phyloP scores from a whole-genome alignment of 2,329 filamentous ascomycete genomes.

The Exophiala dermatitidis region DNA sequence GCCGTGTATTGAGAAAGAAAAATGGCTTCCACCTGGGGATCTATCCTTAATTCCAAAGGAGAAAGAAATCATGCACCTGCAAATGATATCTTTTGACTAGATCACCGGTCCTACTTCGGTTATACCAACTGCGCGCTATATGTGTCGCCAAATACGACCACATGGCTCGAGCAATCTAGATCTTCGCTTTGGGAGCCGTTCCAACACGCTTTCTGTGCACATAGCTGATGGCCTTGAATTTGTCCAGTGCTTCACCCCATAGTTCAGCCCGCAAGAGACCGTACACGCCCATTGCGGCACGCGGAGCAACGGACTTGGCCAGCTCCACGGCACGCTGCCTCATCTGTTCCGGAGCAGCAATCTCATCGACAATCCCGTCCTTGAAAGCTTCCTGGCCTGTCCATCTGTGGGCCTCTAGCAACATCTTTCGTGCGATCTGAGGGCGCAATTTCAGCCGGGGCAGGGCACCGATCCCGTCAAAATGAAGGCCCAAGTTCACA shows the following conservation, averaged over 20 bases:
- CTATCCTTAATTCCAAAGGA: too few species aligned
- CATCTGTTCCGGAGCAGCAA: constrained; percentile 46
- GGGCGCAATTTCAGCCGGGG: constrained; percentile 47
- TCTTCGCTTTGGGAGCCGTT: constrained; percentile 43
- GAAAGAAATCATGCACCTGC: too few species aligned
- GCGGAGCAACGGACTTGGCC: constrained; percentile 39
- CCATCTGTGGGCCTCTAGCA: constrained; percentile 50
- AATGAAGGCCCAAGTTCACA: constrained; percentile 50
- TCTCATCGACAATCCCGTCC: constrained; percentile 49
- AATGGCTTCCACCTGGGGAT: too few species aligned
- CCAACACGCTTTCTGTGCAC: constrained; percentile 43
- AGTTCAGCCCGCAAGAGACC: constrained; percentile 46
- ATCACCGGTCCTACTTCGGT: too few species aligned
- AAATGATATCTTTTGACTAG: too few species aligned
- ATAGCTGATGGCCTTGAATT: constrained; percentile 48
- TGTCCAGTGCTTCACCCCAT: constrained; percentile 47
- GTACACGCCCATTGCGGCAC: constrained; percentile 41
- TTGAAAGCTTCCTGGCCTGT: constrained; percentile 45
- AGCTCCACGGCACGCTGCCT: constrained; percentile 40
- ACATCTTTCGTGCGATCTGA: constrained; percentile 49
- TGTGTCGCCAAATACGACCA: constrained; percentile 8
- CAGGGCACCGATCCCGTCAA: constrained; percentile 48
- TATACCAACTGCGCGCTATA: neutral
- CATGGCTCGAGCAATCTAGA: constrained; percentile 28
- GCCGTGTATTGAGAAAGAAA: too few species aligned